Base-by-base conservation (phyloP, 176 grass and related monocot genomes). In the Bolboschoenus planiculmis region DNA sequence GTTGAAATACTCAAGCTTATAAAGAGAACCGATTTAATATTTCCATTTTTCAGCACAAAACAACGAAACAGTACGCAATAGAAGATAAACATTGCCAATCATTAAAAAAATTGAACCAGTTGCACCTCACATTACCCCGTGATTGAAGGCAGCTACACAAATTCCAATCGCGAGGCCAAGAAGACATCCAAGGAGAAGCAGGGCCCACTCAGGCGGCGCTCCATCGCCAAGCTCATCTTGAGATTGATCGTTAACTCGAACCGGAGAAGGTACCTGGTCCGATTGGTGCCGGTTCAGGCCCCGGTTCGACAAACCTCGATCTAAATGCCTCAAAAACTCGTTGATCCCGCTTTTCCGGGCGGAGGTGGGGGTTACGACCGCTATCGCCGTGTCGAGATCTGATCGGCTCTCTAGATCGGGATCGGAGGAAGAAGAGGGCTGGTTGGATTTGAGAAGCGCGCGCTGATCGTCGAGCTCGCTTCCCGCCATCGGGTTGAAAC, bases 161-260 rank as follows among this genome's bases (percentile, higher is more conserved):
- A 98, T 91, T 23, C 95, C 95, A 34, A 90, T 98, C 51, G 95
- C 95, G 43, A 98, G 90, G 6, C 90, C 95, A 37, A 95, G 92
- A 62, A 98, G 92, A 90, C 95, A 98, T 23, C 95, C 92, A 59
- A 98, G 94, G 72, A 98, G 92, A 85, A 98, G 92, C 65, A 97
- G 79, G 84, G 89, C 95, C 95, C 95, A 97, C 81, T 97, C 95
- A 23, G 92, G 95, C 2, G 90, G 92, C 73, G 92, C 95, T 39
- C 89, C 92, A 15, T 98, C 95, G 23, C 89, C 89, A 62, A 95
- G 89, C 79, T 91, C 92, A 33, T 91, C 89, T 78, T 80, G 80
- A 10, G 66, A 51, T 37, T 82, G 79, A 53, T 86, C 89, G 62
- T 87, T 66, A 57, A 63, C 27, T 10, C 68, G 57, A 65, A 78